These are phyloP conservation scores for Durusdinium trenchii DNA, from an alignment of 73 alveolate species.

Conservation along the genomic window DNA sequence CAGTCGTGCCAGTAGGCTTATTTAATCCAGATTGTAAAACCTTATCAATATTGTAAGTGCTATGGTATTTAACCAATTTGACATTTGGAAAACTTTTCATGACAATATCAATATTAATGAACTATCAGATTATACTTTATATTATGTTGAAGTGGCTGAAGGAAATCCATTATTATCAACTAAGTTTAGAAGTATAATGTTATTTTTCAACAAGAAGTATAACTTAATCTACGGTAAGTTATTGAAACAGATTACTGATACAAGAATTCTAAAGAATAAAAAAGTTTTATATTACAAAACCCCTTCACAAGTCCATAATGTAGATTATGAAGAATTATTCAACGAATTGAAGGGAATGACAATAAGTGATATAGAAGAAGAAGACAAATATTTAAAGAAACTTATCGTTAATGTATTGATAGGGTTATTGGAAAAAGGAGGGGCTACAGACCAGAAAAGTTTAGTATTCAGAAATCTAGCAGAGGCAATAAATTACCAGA, in stretches of 20 bases:
- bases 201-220: constrained; percentile 2
- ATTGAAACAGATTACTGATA: not conserved
- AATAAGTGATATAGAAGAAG: not conserved
- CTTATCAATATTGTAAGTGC: not conserved
- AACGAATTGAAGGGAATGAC: constrained; percentile 2
- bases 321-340: not conserved
- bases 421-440: constrained; percentile 17
- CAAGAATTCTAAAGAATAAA: constrained; percentile 11
- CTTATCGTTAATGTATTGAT: not conserved
- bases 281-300: not conserved
- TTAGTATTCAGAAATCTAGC: not conserved
- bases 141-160: constrained; percentile 20
- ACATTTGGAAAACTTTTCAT: not conserved
- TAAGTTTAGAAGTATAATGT: not conserved
- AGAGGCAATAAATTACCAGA: not conserved
- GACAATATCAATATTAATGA: not conserved
- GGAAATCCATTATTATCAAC: not conserved
- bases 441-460: constrained; percentile 16
- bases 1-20: not conserved
- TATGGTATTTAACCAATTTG: constrained; percentile 1
- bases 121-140: constrained; percentile 16
- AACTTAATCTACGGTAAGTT: not conserved
- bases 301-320: not conserved
- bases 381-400: constrained; percentile 30
- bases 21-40: not conserved